These are phyloP conservation scores for Carex pumila DNA, from an alignment of 176 grass and related monocot genomes.

Conservation along the genomic window DNA sequence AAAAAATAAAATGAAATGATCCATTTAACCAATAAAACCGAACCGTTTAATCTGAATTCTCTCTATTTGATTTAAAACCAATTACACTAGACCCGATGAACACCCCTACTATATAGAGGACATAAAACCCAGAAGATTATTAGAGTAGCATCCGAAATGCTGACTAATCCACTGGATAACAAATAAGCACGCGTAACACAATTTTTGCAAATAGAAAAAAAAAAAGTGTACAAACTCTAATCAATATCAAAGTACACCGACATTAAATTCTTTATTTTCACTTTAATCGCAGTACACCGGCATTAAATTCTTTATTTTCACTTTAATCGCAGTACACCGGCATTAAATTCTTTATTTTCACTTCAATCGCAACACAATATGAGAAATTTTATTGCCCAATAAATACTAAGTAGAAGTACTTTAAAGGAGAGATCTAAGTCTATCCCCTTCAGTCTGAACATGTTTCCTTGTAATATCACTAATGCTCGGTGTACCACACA, in stretches of 20 bases:
- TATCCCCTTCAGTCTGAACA: constrained; percentile 41
- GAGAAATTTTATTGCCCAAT: background rate
- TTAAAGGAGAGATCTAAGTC: constrained; percentile 53
- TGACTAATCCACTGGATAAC: no score
- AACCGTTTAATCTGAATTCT: no score
- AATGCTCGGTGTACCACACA: constrained; percentile 57
- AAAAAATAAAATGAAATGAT: no score
- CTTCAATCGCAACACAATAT: background rate
- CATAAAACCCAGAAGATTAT: no score
- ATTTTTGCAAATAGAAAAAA: background rate
- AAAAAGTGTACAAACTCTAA: background rate
- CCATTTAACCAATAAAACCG: no score
- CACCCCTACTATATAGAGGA: no score
- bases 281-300: background rate
- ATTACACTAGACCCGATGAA: no score
- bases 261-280: background rate
- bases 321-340: no score
- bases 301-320: background rate
- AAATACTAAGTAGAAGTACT: background rate
- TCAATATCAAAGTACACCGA: background rate
- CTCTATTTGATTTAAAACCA: no score
- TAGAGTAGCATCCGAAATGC: no score
- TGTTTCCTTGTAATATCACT: constrained; percentile 50
- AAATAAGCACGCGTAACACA: background rate
- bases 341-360: background rate